phyloP scores from a whole-genome alignment of 306 rosid species.

The Prunus fruticosa region DNA sequence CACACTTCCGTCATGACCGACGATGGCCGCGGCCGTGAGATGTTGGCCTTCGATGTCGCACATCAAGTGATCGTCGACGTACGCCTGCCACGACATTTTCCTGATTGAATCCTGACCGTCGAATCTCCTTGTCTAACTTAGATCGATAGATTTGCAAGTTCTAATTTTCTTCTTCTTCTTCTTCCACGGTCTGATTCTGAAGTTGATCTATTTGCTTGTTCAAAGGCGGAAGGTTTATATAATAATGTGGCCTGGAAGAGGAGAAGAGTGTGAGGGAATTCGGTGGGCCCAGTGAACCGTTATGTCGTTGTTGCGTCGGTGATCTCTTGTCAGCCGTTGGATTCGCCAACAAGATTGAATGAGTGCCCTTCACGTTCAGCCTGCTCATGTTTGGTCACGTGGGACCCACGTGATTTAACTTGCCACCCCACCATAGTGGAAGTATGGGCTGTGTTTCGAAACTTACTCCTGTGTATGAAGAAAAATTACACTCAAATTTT shows the following conservation, averaged over 20 bases:
- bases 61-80: conserved; percentile 76
- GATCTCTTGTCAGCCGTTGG: conserved; percentile 15
- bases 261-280: background rate
- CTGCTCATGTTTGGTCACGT: conserved; percentile 9
- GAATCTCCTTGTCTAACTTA: background rate
- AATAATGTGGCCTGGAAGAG: background rate
- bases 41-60: conserved; percentile 70
- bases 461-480: too few species aligned
- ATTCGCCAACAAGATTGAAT: conserved; percentile 7
- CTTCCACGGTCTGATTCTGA: background rate
- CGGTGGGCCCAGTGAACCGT: conserved; percentile 14
- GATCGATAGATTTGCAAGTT: background rate
- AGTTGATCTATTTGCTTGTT: background rate
- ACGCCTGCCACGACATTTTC: conserved; percentile 86
- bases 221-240: background rate
- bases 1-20: conserved; percentile 75
- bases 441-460: too few species aligned
- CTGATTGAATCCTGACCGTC: background rate
- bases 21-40: conserved; percentile 58
- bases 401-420: background rate
- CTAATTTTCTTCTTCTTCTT: background rate
- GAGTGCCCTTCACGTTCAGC: conserved; percentile 33
- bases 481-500: too few species aligned
- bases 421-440: background rate
- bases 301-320: background rate